Base-by-base conservation (phyloP, 306 rosid genomes). In the Pyrus betulifolia region DNA sequence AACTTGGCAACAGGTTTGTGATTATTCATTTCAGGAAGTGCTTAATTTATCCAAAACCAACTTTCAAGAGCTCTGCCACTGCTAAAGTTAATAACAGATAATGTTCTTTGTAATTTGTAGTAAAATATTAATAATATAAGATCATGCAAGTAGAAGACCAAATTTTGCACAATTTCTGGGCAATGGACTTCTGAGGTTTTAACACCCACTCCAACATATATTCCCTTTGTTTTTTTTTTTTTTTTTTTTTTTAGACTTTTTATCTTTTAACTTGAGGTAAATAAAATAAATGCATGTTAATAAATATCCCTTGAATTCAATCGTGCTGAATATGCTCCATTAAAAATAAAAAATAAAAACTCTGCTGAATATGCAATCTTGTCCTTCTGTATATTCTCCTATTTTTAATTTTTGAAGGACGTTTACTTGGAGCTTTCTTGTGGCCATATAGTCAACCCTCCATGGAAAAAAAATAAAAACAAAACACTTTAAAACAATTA, bases 1-100 rank as follows among this genome's bases (percentile, higher is more conserved):
- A 95, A 79, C 96, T 95, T 75, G 98, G 98, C 58, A 95, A 95
- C 87, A 90, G 98, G 98, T 90, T 60, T 25, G 17, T 22, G 30
- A 23, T 22, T 49, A 58, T 58, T 22, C 27, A 58, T 22, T 58
- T 58, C 63, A 10, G 63, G 28, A 58, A 58, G 63, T 58, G 28
- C 63, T 58, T 25, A 25, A 25, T 25, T 58, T 21, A 10, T 22
- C 28, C 13, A 49, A 58, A 58, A 58, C 7, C 63, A 8, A 58
- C 30, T 49, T 58, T 58, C 28, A 21, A 22, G 17, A 15, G 21
- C 8, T 13, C 8, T 13, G 38, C 6, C 10, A 17, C 23, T 64
- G 10, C 49, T 66, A 1, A 21, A 54, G 22, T 35, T 8, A n/a
- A 57, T 19, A 57, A 8, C 51, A 52, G 11, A 70, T 27, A 49